Conservation (phyloP, 768 basidiomycete species). For the Leccinum aurantiacum region DNA sequence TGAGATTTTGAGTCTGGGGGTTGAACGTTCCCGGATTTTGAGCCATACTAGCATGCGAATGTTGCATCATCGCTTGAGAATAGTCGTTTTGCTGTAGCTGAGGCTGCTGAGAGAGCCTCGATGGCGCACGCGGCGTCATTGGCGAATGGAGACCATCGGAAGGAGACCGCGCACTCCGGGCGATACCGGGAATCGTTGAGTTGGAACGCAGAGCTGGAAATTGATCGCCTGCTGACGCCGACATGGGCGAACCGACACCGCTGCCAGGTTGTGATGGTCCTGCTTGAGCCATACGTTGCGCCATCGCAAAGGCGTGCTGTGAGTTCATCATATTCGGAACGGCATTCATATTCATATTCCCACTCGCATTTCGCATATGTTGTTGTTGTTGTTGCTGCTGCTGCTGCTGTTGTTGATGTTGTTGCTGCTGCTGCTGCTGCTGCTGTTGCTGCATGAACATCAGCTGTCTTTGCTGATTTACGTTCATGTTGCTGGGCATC, state of each 20-base stretch:
- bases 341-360: constrained; percentile 27
- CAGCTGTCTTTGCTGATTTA: constrained; percentile 48
- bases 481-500: constrained; percentile 28
- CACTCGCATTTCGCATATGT: constrained; percentile 31
- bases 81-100: constrained; percentile 49
- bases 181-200: constrained; percentile 68
- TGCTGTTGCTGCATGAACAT: constrained; percentile 40
- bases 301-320: constrained; percentile 37
- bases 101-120: constrained; percentile 40
- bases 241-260: constrained; percentile 42
- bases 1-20: constrained; percentile 41
- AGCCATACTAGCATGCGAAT: constrained; percentile 33
- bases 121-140: constrained; percentile 39
- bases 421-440: neutral
- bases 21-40: constrained; percentile 26
- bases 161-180: constrained; percentile 73
- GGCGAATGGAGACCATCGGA: constrained; percentile 56
- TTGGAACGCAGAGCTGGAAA: constrained; percentile 59
- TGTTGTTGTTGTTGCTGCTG: constrained; percentile 21
- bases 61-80: constrained; percentile 39
- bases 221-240: constrained; percentile 39
- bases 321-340: constrained; percentile 34
- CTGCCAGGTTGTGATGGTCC: constrained; percentile 35
- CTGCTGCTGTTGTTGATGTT: too few species aligned
- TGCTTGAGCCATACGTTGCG: constrained; percentile 46